Evolutionary conservation across 306 rosid genomes (phyloP).

Genomic region (Sicyos edulis): DNA sequence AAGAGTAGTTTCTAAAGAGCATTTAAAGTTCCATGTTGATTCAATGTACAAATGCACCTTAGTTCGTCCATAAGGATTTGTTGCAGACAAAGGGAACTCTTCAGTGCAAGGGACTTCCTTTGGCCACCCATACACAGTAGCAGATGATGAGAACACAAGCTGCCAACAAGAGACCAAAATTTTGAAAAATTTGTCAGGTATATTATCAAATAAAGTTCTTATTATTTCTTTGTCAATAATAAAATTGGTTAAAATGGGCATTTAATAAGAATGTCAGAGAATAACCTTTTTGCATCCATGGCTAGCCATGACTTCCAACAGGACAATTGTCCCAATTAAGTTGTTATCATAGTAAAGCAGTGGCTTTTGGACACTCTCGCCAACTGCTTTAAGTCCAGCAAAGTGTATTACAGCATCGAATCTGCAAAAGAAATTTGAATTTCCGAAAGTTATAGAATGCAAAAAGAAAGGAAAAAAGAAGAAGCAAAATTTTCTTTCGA

Average conservation of each 20-base stretch:
- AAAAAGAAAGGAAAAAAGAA: no score
- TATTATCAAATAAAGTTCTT: neutral
- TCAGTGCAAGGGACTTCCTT: constrained; percentile 99
- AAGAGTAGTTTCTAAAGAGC: neutral
- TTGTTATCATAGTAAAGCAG: constrained; percentile 75
- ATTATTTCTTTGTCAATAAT: neutral
- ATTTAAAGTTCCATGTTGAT: neutral
- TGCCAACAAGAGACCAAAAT: constrained; percentile 31
- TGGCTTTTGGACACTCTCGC: constrained; percentile 93
- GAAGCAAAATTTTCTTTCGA: no score
- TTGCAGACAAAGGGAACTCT: constrained; percentile 75
- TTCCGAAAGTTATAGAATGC: no score
- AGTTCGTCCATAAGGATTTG: constrained; percentile 91
- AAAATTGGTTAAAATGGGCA: neutral
- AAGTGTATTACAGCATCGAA: constrained; percentile 96
- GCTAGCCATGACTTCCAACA: constrained; percentile 94
- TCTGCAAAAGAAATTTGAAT: constrained; percentile 34
- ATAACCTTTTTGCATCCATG: constrained; percentile 90
- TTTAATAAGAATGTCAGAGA: neutral
- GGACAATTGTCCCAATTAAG: constrained; percentile 76
- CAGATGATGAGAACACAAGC: constrained; percentile 99
- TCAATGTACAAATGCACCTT: constrained; percentile 44
- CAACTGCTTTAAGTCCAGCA: constrained; percentile 96
- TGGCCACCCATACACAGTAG: constrained; percentile 99
- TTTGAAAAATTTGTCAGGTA: constrained; percentile 6